Base-by-base conservation (phyloP, 1,139 yeast species). In the Kodamaea sp. region DNA sequence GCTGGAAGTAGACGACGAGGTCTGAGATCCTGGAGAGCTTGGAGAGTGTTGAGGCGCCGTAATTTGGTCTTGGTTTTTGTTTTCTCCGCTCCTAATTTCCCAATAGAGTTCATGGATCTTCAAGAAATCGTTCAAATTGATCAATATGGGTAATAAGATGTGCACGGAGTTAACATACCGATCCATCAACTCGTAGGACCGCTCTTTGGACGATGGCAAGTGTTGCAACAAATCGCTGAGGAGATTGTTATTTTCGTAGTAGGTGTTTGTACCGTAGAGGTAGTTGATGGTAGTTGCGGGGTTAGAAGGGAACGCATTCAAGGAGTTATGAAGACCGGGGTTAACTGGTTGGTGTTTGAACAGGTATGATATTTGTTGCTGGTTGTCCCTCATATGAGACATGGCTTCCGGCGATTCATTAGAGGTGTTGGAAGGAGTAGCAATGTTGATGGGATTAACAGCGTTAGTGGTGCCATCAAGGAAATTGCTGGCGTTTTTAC, bases 101-200 rank as follows among this genome's bases (percentile, higher is more conserved):
- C 83, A 78, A 43, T 67, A 78, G 21, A 56, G 59, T 19, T 73
- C 74, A 47, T 76, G 81, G 39, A 73, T 74, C 24, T 47, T 48
- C 7, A 67, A 39, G 39, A 77, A 77, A 20, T 66, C 73, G 26
- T 66, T 65, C 28, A 69, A 43, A 34, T 66, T 69, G 19, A 65
- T 59, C 33, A 78, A 45, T 3, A 78, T 57, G 0, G 84, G 84
- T 14, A 78, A 50, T 12, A 78, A 53, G 4, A 78, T 70, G 46
- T 77, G 81, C 16, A 78, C 77, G 2, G 79, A 73, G 32, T 64
- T 67, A 14, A 71, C 53, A 43, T 73, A 78, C 15, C 77, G 60
- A 27, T 66, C 64, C 4, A 76, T 59, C 28, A 78, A 54, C 39
- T 75, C 78, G 42, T 61, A 67, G 0, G 80, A 75, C 38, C 80